phyloP scores from a whole-genome alignment of 768 basidiomycete species.

The Neoboletus brunneissimus region DNA sequence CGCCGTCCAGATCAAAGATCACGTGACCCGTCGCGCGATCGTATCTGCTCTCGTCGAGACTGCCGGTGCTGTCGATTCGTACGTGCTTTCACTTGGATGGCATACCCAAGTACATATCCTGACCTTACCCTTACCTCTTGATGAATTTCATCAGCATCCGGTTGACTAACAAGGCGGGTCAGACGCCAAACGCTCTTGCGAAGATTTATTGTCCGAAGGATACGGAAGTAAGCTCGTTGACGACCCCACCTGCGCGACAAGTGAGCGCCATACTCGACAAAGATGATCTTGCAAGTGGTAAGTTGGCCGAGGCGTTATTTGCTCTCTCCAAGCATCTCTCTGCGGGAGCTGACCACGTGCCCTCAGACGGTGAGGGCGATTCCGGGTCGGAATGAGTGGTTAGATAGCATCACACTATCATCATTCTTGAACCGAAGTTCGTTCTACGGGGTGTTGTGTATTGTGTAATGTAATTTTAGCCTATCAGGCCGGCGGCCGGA shows the following conservation, averaged over 20 bases:
- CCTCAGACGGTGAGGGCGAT: conserved; percentile 7
- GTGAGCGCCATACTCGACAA: conserved; percentile 6
- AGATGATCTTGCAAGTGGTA: conserved; percentile 22
- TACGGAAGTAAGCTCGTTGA: conserved; percentile 15
- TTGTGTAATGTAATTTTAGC: not conserved
- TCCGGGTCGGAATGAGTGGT: not conserved
- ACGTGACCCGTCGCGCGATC: conserved; percentile 14
- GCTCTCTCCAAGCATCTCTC: not conserved
- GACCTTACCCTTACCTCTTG: not conserved
- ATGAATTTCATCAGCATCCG: not conserved
- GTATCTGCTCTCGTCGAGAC: conserved; percentile 23
- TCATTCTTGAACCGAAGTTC: not conserved
- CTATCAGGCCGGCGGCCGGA: not conserved
- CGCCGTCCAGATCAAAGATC: conserved; percentile 21
- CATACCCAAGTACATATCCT: not conserved
- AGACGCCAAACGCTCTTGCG: conserved; percentile 26
- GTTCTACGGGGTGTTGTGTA: not conserved
- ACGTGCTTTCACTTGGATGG: not conserved
- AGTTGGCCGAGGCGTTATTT: not conserved
- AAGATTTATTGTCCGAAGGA: conserved; percentile 21
- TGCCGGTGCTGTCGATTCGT: conserved; percentile 28
- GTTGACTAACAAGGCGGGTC: conserved; percentile 25
- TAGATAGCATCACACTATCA: not conserved
- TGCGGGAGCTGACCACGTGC: not conserved
- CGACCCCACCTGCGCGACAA: conserved; percentile 18